Base-by-base conservation (phyloP, 2,329 filamentous ascomycete genomes). In the Trichophyton schoenleinii region DNA sequence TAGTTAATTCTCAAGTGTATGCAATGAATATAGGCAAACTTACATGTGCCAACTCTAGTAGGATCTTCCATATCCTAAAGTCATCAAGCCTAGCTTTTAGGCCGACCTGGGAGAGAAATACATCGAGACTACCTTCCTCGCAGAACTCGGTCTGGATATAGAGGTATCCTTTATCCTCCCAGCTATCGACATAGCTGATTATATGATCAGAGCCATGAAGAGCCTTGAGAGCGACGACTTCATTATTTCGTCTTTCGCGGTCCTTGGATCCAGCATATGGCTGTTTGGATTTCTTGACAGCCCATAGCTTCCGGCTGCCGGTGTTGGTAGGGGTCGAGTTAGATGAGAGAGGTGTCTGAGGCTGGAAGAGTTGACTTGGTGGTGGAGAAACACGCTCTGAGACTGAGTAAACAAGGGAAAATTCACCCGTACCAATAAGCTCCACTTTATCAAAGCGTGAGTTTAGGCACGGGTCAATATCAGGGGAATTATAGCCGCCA, bases 61-160 rank as follows among this genome's bases (percentile, higher is more conserved):
- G 78, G 62, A 97, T 92, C 78, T 99, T 99, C 90, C 94, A 99
- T 73, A 97, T 96, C 64, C 94, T 84, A 76, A 99, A 99, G 72
- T 97, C 94, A 74, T 99, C 94, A 66, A 99, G 77, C 67, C 92
- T 84, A 55, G 90, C 91, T 71, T 88, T 90, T 64, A 87, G 81
- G 25, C 94, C 94, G 63, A 90, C 84, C 62, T 87, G 83, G n/a
- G 84, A 82, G 34, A 99, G 80, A 71, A 97, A 99, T 15, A 85
- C 81, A 71, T 95, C 88, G 49, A 99, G 78, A 63, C 89, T 95
- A 15, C 94, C 94, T 71, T 96, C 90, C 71, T 96, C 91, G 70
- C 94, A 99, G 71, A 87, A 97, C 70, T 99, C 94, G 0, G 92
- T 97, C 77, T 97, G 92, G 63, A 99, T 97, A 76, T 96, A 99